A percentile compares a stretch with the other conserved stretches of the same genome.
phyloP scores from a whole-genome alignment of 2,329 filamentous ascomycete genomes.

The Apiospora arundinis region DNA sequence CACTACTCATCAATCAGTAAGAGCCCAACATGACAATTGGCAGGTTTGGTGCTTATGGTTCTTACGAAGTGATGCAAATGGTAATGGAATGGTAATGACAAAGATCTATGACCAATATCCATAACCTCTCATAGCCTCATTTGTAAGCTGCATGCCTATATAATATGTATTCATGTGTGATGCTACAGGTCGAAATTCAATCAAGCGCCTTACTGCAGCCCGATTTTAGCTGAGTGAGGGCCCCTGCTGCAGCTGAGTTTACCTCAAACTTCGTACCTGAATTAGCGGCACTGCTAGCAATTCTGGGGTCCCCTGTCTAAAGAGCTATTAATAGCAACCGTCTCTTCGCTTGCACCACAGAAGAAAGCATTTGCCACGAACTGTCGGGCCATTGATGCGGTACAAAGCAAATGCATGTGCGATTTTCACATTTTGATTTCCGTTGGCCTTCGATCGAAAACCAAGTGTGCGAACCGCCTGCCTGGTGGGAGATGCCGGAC shows the following conservation, averaged over 20 bases:
- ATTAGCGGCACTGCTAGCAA: neutral
- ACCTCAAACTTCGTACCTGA: neutral
- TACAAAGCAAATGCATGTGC: neutral
- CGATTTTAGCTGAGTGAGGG: neutral
- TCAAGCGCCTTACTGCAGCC: neutral
- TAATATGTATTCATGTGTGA: too few species aligned
- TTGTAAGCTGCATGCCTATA: too few species aligned
- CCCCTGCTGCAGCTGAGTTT: neutral
- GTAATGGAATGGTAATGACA: too few species aligned
- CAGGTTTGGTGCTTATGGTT: neutral
- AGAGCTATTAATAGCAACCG: neutral
- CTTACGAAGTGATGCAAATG: neutral
- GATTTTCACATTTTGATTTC: neutral
- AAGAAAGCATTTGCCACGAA: neutral
- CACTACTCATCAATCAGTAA: neutral
- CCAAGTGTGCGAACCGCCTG: too few species aligned
- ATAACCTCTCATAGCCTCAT: too few species aligned
- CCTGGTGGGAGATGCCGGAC: too few species aligned
- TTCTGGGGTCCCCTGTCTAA: neutral
- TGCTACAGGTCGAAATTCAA: too few species aligned
- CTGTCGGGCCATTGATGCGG: too few species aligned
- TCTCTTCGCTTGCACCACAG: neutral
- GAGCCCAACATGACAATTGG: neutral
- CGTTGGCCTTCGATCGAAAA: neutral
- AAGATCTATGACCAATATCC: too few species aligned